phyloP scores from a whole-genome alignment of 345 rosid genomes.

The Microcos paniculata region DNA sequence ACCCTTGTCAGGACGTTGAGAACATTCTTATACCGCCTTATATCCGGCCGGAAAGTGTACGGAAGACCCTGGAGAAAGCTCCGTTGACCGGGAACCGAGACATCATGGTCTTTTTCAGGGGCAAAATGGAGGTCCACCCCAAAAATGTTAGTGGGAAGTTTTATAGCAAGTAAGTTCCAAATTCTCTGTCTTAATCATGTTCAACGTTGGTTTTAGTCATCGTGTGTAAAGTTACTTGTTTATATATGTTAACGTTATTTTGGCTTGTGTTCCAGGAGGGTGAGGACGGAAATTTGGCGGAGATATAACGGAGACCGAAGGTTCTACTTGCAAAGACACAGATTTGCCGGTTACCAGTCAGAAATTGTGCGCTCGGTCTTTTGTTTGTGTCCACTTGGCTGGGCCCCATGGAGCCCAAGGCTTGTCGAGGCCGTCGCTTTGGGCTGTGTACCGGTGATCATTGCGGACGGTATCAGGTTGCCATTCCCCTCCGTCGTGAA shows the following conservation, averaged over 20 bases:
- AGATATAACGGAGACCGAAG: constrained; percentile 62
- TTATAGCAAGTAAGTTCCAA: constrained; percentile 77
- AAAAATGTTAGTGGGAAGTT: constrained; percentile 85
- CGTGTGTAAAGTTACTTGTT: not conserved
- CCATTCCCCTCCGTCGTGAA: constrained; percentile 65
- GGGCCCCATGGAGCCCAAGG: constrained; percentile 99
- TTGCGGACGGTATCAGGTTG: constrained; percentile 80
- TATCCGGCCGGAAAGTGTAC: constrained; percentile 60
- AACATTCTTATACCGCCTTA: constrained; percentile 94
- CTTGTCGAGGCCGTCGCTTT: constrained; percentile 82
- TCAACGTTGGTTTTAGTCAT: not conserved
- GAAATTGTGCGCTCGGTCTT: constrained; percentile 81
- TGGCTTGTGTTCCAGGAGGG: constrained; percentile 45
- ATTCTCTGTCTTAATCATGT: constrained; percentile 4
- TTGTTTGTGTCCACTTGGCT: constrained; percentile 89
- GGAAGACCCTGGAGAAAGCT: constrained; percentile 37
- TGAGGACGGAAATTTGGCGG: constrained; percentile 82
- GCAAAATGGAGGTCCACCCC: constrained; percentile 97
- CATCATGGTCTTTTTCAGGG: constrained; percentile 84
- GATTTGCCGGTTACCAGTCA: constrained; percentile 78
- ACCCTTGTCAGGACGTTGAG: constrained; percentile 86
- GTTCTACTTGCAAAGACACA: constrained; percentile 69
- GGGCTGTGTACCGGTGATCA: constrained; percentile 90
- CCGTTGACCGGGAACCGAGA: constrained; percentile 59
- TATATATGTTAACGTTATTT: not conserved